Conservation (phyloP, 163 green algal genomes). For the Dunaliella salina region DNA sequence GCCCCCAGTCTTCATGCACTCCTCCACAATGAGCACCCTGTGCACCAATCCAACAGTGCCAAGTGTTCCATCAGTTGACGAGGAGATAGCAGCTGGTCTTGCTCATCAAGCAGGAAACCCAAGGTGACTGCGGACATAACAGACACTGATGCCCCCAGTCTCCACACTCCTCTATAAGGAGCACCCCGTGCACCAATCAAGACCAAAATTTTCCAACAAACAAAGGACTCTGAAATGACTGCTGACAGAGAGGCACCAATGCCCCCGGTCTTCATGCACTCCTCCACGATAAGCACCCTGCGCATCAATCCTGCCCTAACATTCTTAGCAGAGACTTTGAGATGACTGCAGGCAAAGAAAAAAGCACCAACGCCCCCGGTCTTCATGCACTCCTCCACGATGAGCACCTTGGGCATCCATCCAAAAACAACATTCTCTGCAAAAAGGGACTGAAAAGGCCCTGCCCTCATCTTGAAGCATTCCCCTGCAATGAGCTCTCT, state of each 20-base stretch:
- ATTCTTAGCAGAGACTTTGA: no score
- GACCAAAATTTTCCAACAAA: no score
- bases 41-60: not conserved
- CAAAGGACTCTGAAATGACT: conserved; percentile 85
- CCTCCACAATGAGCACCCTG: conserved; percentile 84
- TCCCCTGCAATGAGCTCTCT: conserved; percentile 95
- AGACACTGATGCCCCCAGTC: no score
- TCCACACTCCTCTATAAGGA: no score
- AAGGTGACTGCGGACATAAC: no score
- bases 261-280: conserved; percentile 95
- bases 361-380: conserved; percentile 89
- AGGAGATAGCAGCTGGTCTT: no score
- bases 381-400: conserved; percentile 98
- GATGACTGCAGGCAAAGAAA: conserved; percentile 87
- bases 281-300: conserved; percentile 83
- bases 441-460: no score
- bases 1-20: conserved; percentile 95
- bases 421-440: no score
- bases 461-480: conserved; percentile 95
- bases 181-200: no score
- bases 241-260: conserved; percentile 92
- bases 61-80: no score
- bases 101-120: conserved; percentile 87
- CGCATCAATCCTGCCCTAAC: no score
- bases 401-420: conserved; percentile 60